Conservation (phyloP, 2,329 filamentous ascomycete species). For the Curvularia lunata region DNA sequence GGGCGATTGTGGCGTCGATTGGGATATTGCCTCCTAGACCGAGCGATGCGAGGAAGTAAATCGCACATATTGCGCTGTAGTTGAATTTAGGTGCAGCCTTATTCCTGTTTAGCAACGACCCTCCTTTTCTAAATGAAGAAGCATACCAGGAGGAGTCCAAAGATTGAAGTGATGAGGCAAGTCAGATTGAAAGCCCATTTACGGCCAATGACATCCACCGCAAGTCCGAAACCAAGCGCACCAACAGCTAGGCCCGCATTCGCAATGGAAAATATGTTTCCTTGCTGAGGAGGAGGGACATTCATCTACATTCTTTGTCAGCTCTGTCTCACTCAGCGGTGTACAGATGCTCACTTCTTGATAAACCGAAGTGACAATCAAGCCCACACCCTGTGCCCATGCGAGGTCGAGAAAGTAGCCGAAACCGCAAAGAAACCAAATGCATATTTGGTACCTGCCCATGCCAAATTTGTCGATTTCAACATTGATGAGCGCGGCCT, state of each 20-base stretch:
- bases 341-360: constrained; percentile 29
- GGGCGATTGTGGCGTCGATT: constrained; percentile 37
- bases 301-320: constrained; percentile 7
- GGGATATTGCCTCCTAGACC: constrained; percentile 40
- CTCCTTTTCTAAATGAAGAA: not conserved
- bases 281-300: constrained; percentile 30
- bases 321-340: not conserved
- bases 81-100: constrained; percentile 41
- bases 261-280: constrained; percentile 35
- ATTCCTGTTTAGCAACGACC: constrained; percentile 2
- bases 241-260: constrained; percentile 40
- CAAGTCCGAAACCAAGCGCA: constrained; percentile 35
- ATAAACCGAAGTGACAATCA: constrained; percentile 37
- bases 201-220: constrained; percentile 38
- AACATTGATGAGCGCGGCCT: constrained; percentile 41
- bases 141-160: constrained; percentile 32
- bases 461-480: constrained; percentile 41
- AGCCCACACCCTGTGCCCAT: constrained; percentile 39
- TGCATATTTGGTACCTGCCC: constrained; percentile 39
- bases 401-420: constrained; percentile 42
- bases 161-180: constrained; percentile 37
- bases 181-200: constrained; percentile 39
- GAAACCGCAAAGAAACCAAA: constrained; percentile 43
- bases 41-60: constrained; percentile 37
- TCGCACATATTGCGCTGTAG: constrained; percentile 38